Conservation (phyloP, 805 yeast genomes). For the Komagataella populi region DNA sequence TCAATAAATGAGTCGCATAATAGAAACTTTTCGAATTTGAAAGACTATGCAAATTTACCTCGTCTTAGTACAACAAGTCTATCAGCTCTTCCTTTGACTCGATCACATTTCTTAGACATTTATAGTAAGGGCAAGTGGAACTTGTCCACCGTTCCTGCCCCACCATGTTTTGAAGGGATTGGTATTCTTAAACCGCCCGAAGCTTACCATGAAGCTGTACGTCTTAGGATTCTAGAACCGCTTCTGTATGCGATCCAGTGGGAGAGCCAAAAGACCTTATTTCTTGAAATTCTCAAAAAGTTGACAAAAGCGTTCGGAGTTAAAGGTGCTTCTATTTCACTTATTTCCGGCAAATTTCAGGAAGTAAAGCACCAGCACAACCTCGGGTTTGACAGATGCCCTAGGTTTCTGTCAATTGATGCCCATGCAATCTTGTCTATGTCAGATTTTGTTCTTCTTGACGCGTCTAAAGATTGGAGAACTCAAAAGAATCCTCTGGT, state of each 20-base stretch:
- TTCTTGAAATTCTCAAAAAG: constrained; percentile 23
- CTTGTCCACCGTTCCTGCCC: constrained; percentile 38
- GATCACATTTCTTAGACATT: constrained; percentile 39
- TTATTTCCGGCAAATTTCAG: constrained; percentile 36
- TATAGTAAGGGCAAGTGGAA: constrained; percentile 46
- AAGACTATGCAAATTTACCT: not conserved
- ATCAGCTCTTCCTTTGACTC: constrained; percentile 25
- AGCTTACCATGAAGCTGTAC: constrained; percentile 30
- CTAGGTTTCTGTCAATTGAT: constrained; percentile 47
- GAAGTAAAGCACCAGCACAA: constrained; percentile 34
- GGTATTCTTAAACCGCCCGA: constrained; percentile 50
- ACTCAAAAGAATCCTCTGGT: constrained; percentile 49
- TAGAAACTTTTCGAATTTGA: not conserved
- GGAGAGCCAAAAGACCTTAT: constrained; percentile 22
- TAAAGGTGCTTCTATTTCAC: constrained; percentile 43
- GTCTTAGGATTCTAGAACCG: constrained; percentile 28
- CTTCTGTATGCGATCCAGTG: constrained; percentile 32
- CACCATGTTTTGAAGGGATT: constrained; percentile 31
- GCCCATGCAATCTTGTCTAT: constrained; percentile 53
- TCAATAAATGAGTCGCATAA: not conserved
- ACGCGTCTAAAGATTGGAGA: constrained; percentile 64
- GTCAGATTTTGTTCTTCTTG: constrained; percentile 38
- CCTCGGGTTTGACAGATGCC: constrained; percentile 33
- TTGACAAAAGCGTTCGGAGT: constrained; percentile 28
- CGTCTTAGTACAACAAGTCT: not conserved